Evolutionary conservation across 2,329 filamentous ascomycete genomes (phyloP), one percentile per base, ranked within the genome.

Genomic region (Aspergillus phoenicis): DNA sequence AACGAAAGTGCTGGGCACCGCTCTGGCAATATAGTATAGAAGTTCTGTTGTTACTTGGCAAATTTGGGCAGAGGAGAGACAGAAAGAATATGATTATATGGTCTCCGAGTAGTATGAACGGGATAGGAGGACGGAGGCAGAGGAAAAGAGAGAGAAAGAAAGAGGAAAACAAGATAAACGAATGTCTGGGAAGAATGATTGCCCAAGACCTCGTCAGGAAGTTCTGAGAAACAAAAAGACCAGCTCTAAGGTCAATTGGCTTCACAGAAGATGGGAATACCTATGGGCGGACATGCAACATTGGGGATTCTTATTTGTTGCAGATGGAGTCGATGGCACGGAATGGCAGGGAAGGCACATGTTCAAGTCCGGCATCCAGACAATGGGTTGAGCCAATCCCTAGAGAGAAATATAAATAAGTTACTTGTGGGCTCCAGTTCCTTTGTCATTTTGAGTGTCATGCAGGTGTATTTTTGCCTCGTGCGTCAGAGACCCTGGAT

Each of bases 401-500:
- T 52, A 61, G 64, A 59, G 59, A 58, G 59, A 48, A 68, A 68
- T 57, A 61, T 54, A 62, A 63, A 64, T 65, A 66, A 57, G 52
- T 67, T 68, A 58, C 66, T 66, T 57, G 58, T 58, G 58, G 63
- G 63, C 64, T 66, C 62, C 63, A 66, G 64, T 66, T 62, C 63
- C 57, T 64, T 77, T 71, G 70, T 76, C 75, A 69, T 76, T 77
- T 76, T 71, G 73, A 76, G 74, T 67, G 69, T 71, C 70, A 71
- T 77, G 75, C 75, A 77, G 73, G 72, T 73, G 71, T 73, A 73
- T 71, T 73, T 74, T 75, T 76, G 66, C 73, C 71, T 76, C 70
- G 71, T 76, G 74, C 73, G 73, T 77, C 72, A 76, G 73, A 75
- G 71, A 73, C 73, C 74, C 73, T 75, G 70, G 74, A 77, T 76